Conservation (phyloP, 805 yeast species). For the Alloascoidea africana region DNA sequence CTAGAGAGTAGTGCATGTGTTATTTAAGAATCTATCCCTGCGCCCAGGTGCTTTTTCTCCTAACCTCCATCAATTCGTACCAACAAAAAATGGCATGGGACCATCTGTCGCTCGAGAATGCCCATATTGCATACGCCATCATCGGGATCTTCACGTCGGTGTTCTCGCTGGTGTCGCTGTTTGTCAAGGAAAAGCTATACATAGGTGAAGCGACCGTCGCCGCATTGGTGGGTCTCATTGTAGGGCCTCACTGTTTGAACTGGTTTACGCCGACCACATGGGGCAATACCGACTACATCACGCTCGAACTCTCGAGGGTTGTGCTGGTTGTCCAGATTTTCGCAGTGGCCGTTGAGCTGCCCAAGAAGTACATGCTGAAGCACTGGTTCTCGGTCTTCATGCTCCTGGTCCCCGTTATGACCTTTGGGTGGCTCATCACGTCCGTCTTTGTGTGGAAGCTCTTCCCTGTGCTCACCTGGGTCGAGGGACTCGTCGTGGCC, state of each 20-base stretch:
- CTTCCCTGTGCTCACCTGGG: constrained; percentile 57
- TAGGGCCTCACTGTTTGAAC: constrained; percentile 74
- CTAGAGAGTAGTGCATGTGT: too few relatives aligned
- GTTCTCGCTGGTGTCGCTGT: constrained; percentile 67
- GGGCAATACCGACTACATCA: constrained; percentile 76
- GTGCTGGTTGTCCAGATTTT: constrained; percentile 81
- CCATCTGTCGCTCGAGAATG: constrained; percentile 29
- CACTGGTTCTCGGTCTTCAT: constrained; percentile 71
- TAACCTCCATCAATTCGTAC: too few relatives aligned
- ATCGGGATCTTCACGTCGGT: constrained; percentile 71
- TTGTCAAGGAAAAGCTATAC: constrained; percentile 70
- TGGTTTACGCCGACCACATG: constrained; percentile 77
- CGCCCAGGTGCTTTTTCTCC: too few relatives aligned
- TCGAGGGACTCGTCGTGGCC: constrained; percentile 57
- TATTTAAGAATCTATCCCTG: too few relatives aligned
- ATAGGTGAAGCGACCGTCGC: constrained; percentile 91
- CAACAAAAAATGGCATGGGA: constrained; percentile 2
- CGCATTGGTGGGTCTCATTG: constrained; percentile 67
- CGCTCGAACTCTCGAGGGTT: constrained; percentile 70
- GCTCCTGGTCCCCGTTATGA: constrained; percentile 77
- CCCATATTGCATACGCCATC: constrained; percentile 82
- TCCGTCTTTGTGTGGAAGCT: constrained; percentile 69
- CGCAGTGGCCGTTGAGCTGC: constrained; percentile 89
- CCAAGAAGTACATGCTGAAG: constrained; percentile 71
- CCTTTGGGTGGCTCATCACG: constrained; percentile 74